Evolutionary conservation across 1,139 yeast genomes (phyloP).

Genomic region (Citeromyces siamensis): DNA sequence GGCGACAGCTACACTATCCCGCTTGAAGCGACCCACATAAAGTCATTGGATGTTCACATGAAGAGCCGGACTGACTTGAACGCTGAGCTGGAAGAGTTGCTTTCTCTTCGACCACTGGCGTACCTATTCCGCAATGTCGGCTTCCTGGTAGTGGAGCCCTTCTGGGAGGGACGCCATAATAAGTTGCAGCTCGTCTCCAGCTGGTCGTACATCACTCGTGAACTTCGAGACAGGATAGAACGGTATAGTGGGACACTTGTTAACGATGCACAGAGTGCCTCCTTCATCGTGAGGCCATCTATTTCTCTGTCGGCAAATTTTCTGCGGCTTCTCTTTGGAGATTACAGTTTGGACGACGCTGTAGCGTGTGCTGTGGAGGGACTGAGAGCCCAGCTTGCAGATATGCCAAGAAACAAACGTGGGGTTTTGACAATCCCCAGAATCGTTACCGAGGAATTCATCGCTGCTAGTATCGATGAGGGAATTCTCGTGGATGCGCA

Average conservation of each 20-base stretch:
- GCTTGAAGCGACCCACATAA: slow-evolving; percentile 11
- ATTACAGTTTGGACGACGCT: slow-evolving; percentile 6
- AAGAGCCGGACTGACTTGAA: neutral
- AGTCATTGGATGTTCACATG: slow-evolving; percentile 5
- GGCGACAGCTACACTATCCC: slow-evolving; percentile 41
- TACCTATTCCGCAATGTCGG: slow-evolving; percentile 4
- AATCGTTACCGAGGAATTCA: slow-evolving; percentile 31
- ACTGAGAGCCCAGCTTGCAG: slow-evolving; percentile 15
- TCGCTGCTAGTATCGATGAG: slow-evolving; percentile 26
- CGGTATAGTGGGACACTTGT: slow-evolving; percentile 20
- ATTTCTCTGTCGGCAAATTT: neutral
- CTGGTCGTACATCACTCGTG: neutral
- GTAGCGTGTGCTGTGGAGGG: neutral
- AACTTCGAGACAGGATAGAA: slow-evolving; percentile 1
- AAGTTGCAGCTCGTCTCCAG: slow-evolving; percentile 3
- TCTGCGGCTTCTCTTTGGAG: slow-evolving; percentile 9
- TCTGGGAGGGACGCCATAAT: neutral
- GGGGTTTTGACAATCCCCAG: slow-evolving; percentile 25
- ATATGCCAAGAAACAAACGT: slow-evolving; percentile 10
- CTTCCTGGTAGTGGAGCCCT: slow-evolving; percentile 1
- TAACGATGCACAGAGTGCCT: slow-evolving; percentile 12
- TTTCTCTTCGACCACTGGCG: neutral
- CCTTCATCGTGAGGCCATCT: slow-evolving; percentile 16
- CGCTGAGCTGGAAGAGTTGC: neutral
- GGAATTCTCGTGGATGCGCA: slow-evolving; percentile 31